A percentile compares a stretch with the other conserved stretches of the same genome.
Evolutionary conservation across 495 filamentous ascomycete species (phyloP).

Genomic region (Lepraria neglecta): DNA sequence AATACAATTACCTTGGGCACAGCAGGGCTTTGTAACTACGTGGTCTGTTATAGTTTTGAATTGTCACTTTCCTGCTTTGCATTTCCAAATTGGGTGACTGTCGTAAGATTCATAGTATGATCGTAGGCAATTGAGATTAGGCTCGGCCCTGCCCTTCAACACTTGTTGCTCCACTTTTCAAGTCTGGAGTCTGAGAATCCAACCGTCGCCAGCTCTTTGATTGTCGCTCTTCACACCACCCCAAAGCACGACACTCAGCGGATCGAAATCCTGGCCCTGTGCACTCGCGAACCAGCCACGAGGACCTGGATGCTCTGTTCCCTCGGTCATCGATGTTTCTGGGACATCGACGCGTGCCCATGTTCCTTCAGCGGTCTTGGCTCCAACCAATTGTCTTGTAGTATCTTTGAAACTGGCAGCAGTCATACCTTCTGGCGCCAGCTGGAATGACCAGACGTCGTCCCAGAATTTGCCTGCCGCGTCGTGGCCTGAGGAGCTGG

Average conservation of each 20-base stretch:
- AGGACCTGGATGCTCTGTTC: constrained; percentile 17
- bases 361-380: constrained; percentile 41
- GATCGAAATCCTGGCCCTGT: constrained; percentile 25
- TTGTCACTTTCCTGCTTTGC: too few species aligned
- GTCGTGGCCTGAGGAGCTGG: constrained; percentile 55
- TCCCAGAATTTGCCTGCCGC: constrained; percentile 60
- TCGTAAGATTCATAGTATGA: too few species aligned
- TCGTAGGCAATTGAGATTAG: too few species aligned
- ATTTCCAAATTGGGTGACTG: too few species aligned
- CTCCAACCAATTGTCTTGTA: constrained; percentile 47
- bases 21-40: too few species aligned
- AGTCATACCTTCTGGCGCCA: constrained; percentile 39
- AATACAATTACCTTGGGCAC: too few species aligned
- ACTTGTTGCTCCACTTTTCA: neutral
- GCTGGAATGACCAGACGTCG: constrained; percentile 71
- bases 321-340: constrained; percentile 18
- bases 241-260: constrained; percentile 37
- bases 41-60: too few species aligned
- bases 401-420: constrained; percentile 28
- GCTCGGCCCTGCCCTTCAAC: too few species aligned
- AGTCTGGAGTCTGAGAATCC: constrained; percentile 32
- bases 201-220: constrained; percentile 42
- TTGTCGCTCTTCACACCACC: constrained; percentile 45
- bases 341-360: constrained; percentile 26
- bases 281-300: constrained; percentile 43